phyloP scores from a whole-genome alignment of 371 early-diverging fungal genomes.

The Syncephalastrum racemosum region DNA sequence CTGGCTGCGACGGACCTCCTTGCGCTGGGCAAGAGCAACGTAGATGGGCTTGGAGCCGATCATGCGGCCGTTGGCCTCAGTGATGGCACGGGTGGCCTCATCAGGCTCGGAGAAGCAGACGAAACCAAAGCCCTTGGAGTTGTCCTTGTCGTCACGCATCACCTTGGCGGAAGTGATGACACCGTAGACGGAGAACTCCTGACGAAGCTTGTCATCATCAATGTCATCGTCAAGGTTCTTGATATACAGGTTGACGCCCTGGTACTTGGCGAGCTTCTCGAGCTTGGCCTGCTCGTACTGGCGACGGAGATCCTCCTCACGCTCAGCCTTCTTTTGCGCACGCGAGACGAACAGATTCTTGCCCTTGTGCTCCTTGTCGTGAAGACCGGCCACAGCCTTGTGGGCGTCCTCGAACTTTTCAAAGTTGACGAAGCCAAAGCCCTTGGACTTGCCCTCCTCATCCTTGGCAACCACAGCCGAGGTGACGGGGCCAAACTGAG shows the following conservation, averaged over 20 bases:
- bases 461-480: constrained; percentile 77
- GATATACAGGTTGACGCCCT: constrained; percentile 97
- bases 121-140: constrained; percentile 86
- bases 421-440: constrained; percentile 98
- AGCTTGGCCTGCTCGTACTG: constrained; percentile 93
- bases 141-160: constrained; percentile 89
- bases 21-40: constrained; percentile 96
- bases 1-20: constrained; percentile 92
- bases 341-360: constrained; percentile 96
- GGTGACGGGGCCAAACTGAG: constrained; percentile 84
- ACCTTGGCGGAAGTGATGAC: constrained; percentile 96
- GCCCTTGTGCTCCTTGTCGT: constrained; percentile 90
- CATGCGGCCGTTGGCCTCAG: constrained; percentile 93
- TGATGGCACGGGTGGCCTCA: constrained; percentile 89
- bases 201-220: constrained; percentile 93
- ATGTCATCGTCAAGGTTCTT: constrained; percentile 97
- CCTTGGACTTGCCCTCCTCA: constrained; percentile 84
- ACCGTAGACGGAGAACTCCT: constrained; percentile 94
- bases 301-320: constrained; percentile 93
- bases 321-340: constrained; percentile 98
- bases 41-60: constrained; percentile 95
- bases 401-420: constrained; percentile 90
- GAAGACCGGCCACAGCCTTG: constrained; percentile 90
- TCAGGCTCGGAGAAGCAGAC: constrained; percentile 91
- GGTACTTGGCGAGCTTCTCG: constrained; percentile 96